Evolutionary conservation across 2,329 filamentous ascomycete species (phyloP), one percentile per base, ranked within the genome.

Genomic region (Seiridium cupressi): DNA sequence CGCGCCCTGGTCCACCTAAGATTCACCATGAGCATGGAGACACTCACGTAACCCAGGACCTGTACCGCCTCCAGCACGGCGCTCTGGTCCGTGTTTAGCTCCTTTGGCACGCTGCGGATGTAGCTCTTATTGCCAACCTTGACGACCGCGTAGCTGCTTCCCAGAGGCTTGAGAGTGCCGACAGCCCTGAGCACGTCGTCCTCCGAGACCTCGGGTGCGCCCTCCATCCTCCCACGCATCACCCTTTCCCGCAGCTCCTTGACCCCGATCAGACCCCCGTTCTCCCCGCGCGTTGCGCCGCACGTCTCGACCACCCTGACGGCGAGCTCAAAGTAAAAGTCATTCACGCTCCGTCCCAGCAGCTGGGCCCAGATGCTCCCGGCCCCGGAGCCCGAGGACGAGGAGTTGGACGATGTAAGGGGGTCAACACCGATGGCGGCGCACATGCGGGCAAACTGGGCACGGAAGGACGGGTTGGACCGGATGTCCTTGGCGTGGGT

Each of bases 391-490:
- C 78, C 73, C 64, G 76, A 79, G 73, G 73, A 77, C 60, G 84
- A 87, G n/a, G 92, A 92, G 51, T 76, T 79, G 74, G 73, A 78
- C 60, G 84, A 87, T n/a, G 93, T 92, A 18, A 99, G 82, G 2
- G 95, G 96, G 74, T 99, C 95, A 10, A 99, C 93, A 54, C 95
- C 95, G 66, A 99, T 97, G 63, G 93, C 93, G 70, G 93, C 88
- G 78, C 95, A 99, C 95, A 99, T 99, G 74, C 94, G 92, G 3
- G 95, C 94, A 72, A 99, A 99, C 76, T 99, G 94, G 40, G 94
- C 93, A 62, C 95, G 92, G 76, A 99, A 99, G 7, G 87, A 89
- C 5, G 95, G 95, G 74, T 98, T 93, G 2, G 93, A 96, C 64
- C 94, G 93, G 62, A 99, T 99, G 70, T 97, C 95, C 72, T 93